A percentile compares a stretch with the other conserved stretches of the same genome.
Conservation (phyloP, 2,329 filamentous ascomycete species). For the Claviceps sp. region DNA sequence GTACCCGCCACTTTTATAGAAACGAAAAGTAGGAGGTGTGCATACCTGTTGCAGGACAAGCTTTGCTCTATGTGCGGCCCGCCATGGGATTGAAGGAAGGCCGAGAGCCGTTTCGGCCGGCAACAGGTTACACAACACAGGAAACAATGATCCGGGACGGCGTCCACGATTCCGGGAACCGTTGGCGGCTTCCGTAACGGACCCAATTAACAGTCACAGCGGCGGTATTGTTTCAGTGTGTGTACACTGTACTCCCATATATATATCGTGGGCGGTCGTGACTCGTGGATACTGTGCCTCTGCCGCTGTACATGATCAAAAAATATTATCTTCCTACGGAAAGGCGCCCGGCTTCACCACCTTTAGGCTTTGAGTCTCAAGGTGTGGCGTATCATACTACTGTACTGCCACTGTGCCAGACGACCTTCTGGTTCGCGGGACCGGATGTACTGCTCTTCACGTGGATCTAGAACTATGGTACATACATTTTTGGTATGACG, state of each 20-base stretch:
- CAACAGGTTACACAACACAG: background rate
- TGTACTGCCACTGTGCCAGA: too few species aligned
- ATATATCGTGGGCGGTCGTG: background rate
- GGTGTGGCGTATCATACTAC: too few species aligned
- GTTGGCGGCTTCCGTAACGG: background rate
- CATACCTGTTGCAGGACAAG: too few species aligned
- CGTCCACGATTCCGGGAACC: background rate
- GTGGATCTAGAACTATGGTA: too few species aligned
- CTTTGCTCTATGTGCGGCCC: background rate
- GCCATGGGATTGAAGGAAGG: background rate
- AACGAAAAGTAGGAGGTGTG: too few species aligned
- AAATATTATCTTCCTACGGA: too few species aligned
- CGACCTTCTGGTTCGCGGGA: too few species aligned
- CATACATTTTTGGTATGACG: too few species aligned
- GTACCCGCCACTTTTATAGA: background rate
- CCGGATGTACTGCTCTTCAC: too few species aligned
- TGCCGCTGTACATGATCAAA: too few species aligned
- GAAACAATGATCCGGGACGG: background rate
- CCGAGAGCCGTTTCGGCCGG: constrained; percentile 1
- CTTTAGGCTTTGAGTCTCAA: too few species aligned
- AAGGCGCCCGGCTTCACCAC: too few species aligned
- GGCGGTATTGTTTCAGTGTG: background rate
- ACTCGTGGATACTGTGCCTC: background rate
- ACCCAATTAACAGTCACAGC: background rate
- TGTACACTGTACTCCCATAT: background rate